Conservation (phyloP, 306 rosid species). For the Rosa rugosa region DNA sequence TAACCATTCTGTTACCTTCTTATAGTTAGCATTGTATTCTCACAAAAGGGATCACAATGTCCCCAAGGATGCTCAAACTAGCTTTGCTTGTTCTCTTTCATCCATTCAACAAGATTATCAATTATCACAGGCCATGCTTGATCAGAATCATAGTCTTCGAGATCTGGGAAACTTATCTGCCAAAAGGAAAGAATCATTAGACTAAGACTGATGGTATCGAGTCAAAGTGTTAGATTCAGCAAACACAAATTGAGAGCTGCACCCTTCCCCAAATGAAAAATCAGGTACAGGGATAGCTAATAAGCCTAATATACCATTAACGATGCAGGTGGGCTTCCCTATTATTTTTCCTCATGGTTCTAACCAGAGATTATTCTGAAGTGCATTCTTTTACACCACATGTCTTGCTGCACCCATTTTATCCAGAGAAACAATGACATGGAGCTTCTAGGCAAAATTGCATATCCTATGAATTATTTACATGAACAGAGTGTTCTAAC, state of each 20-base stretch:
- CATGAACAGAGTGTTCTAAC: background rate
- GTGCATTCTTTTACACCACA: background rate
- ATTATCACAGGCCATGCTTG: slow-evolving; percentile 73
- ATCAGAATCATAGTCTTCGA: slow-evolving; percentile 48
- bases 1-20: background rate
- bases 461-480: background rate
- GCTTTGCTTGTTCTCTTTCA: slow-evolving; percentile 36
- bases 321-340: background rate
- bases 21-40: slow-evolving; percentile 5
- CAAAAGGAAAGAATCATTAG: background rate
- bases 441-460: background rate
- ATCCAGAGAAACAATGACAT: background rate
- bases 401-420: background rate
- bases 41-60: slow-evolving; percentile 3
- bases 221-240: background rate
- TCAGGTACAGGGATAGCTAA: background rate
- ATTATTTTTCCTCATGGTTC: background rate
- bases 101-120: slow-evolving; percentile 72
- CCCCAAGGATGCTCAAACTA: slow-evolving; percentile 8
- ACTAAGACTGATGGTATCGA: background rate
- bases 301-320: background rate
- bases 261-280: background rate
- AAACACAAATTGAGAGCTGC: background rate
- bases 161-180: slow-evolving; percentile 59
- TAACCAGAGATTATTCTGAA: background rate